Evolutionary conservation across 1,284 basidiomycete species (phyloP), one percentile per base, ranked within the genome.

Genomic region (Grifola frondosa): DNA sequence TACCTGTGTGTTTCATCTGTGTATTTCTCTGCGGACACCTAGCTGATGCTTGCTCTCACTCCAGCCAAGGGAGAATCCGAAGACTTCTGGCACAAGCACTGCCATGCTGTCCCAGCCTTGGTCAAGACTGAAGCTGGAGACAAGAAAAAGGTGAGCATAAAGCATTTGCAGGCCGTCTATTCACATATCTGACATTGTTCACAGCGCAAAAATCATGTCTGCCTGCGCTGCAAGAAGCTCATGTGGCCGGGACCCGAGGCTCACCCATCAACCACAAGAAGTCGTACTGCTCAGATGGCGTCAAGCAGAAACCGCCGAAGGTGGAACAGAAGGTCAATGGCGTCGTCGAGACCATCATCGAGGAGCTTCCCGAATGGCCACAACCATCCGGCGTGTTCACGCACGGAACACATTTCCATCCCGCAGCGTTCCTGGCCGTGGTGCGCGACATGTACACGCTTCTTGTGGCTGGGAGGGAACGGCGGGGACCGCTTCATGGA

Each of bases 81-180:
- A 5, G 29, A 31, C 11, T 41, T 41, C 20, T 41, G 39, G 39
- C 29, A 30, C 10, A 23, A 41, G 12, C 39, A 41, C 22, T 41
- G 36, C 25, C 36, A 37, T 7, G 36, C 36, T 15, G 36, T 37
- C 11, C 15, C 36, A 17, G 10, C 33, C 13, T 26, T 37, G 5
- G 28, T 25, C 7, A 37, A 37, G 35, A 15, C 16, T 13, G 25
- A 37, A 21, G 21, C 20, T 4, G 24, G 32, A 10, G 5, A 31
- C 15, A 17, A 25, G 17, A 4, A 31, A 11, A 15, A 13, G 17
- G 15, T 10, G n/a, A 7, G 16, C 17, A 15, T 29, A 24, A 20
- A 7, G 30, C 15, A 24, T 26, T 31, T 31, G 7, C 23, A 41
- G 15, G 39, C n/a, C n/a, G n/a, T n/a, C n/a, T n/a, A n/a, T n/a